A percentile compares a stretch with the other conserved stretches of the same genome.
phyloP scores from a whole-genome alignment of 169 alveolate species.

The Eimeria nieschulzi region DNA sequence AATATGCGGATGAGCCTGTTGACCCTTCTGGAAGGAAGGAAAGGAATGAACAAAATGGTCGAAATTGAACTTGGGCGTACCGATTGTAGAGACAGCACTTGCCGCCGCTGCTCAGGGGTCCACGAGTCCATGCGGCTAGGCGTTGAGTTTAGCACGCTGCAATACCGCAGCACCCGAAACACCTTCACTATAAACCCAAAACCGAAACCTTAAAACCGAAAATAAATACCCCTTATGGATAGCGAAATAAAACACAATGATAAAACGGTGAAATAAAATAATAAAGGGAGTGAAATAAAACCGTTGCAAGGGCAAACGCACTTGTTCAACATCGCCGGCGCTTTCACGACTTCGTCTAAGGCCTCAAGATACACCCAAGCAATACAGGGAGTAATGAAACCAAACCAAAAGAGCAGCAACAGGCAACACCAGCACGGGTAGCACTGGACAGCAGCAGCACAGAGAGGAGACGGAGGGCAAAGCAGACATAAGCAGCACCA shows the following conservation, averaged over 20 bases:
- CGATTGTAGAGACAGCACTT: slow-evolving; percentile 25
- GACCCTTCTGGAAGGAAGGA: slow-evolving; percentile 8
- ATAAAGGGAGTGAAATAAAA: too few relatives aligned
- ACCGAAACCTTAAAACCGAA: too few relatives aligned
- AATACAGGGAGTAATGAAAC: neutral
- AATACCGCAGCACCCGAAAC: neutral
- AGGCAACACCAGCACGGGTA: neutral
- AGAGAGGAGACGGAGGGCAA: neutral
- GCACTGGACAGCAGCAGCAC: neutral
- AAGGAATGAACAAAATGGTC: neutral
- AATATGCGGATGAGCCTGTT: neutral
- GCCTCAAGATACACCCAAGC: neutral
- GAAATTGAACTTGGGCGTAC: neutral
- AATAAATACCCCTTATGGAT: too few relatives aligned
- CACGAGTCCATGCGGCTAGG: slow-evolving; percentile 23
- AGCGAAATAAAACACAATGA: too few relatives aligned
- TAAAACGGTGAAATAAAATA: too few relatives aligned
- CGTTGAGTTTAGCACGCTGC: neutral
- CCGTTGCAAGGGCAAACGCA: neutral
- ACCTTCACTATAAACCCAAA: neutral
- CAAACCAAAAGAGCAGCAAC: neutral
- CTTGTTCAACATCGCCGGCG: slow-evolving; percentile 7
- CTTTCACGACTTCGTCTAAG: slow-evolving; percentile 12
- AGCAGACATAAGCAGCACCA: neutral
- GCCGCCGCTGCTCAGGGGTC: slow-evolving; percentile 28